A percentile compares a stretch with the other conserved stretches of the same genome.
Conservation (phyloP, 495 filamentous ascomycete species). For the Penicillium herquei region DNA sequence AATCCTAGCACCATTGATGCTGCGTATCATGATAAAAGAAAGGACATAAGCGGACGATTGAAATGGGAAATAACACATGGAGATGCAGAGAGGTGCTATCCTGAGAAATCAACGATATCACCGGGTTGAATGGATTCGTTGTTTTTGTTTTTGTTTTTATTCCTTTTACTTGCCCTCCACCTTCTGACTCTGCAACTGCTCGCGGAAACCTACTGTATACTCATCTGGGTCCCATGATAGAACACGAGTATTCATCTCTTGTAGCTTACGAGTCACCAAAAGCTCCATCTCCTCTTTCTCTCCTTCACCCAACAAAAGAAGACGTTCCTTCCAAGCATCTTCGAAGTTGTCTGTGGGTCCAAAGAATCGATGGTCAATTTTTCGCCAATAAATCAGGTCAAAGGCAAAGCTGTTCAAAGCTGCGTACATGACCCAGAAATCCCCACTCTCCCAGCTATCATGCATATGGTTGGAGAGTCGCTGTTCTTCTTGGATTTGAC, state of each 20-base stretch:
- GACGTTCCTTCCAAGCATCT: conserved; percentile 17
- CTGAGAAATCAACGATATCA: too few species aligned
- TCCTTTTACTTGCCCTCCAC: background rate
- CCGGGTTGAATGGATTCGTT: too few species aligned
- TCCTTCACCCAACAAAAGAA: conserved; percentile 4
- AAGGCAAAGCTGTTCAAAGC: conserved; percentile 11
- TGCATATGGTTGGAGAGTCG: conserved; percentile 17
- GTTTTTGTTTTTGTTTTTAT: too few species aligned
- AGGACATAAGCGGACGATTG: too few species aligned
- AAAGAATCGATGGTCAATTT: conserved; percentile 16
- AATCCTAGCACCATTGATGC: conserved; percentile 15
- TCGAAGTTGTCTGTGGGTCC: conserved; percentile 4
- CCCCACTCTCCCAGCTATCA: conserved; percentile 15
- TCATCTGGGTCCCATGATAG: conserved; percentile 4
- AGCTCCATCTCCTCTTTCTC: conserved; percentile 12
- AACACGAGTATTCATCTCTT: background rate
- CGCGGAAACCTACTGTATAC: background rate
- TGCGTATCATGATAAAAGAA: conserved; percentile 6
- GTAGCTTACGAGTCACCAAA: background rate
- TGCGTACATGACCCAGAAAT: conserved; percentile 17
- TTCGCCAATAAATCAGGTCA: conserved; percentile 14
- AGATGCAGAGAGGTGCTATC: too few species aligned
- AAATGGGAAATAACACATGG: too few species aligned
- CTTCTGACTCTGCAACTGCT: background rate
- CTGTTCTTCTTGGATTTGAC: background rate